A percentile compares a stretch with the other conserved stretches of the same genome.
Evolutionary conservation across 352 stramenopile genomes (phyloP).

Genomic region (Pythium periplocum): DNA sequence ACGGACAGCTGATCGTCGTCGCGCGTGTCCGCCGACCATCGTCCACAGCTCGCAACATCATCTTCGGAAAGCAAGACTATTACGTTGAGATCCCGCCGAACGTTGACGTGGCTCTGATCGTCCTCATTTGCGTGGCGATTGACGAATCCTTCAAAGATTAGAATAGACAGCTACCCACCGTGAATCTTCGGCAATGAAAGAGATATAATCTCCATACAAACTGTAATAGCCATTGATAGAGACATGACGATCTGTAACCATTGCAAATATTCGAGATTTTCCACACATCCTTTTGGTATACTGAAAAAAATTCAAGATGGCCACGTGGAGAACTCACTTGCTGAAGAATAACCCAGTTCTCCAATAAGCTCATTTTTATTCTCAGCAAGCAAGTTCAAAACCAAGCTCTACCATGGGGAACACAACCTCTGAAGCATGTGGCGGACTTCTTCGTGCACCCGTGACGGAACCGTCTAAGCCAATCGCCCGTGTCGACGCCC

Average conservation of each 20-base stretch:
- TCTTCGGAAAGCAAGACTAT: constrained; percentile 19
- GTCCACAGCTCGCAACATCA: constrained; percentile 9
- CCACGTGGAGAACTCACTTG: too few relatives aligned
- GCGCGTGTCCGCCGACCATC: constrained; percentile 21
- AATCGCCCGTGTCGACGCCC: background rate
- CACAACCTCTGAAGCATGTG: background rate
- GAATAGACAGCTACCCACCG: background rate
- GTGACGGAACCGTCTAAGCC: background rate
- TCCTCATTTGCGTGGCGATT: constrained; percentile 22
- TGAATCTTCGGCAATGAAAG: too few relatives aligned
- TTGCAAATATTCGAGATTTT: too few relatives aligned
- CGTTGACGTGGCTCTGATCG: constrained; percentile 23
- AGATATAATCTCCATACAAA: too few relatives aligned
- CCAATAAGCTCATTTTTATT: too few relatives aligned
- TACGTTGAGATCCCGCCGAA: constrained; percentile 24
- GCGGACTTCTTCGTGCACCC: background rate
- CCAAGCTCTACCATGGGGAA: too few relatives aligned
- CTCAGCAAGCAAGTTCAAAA: too few relatives aligned
- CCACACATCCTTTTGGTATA: too few relatives aligned
- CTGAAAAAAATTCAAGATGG: too few relatives aligned
- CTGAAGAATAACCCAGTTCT: too few relatives aligned
- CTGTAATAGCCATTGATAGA: too few relatives aligned
- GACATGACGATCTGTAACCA: too few relatives aligned
- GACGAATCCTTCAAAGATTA: constrained; percentile 21
- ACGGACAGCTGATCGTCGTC: constrained; percentile 12